Percentiles rank a stretch among this genome's conserved stretches.
Conservation (phyloP, 202 grass and related monocot species). For the Musa balbisiana region DNA sequence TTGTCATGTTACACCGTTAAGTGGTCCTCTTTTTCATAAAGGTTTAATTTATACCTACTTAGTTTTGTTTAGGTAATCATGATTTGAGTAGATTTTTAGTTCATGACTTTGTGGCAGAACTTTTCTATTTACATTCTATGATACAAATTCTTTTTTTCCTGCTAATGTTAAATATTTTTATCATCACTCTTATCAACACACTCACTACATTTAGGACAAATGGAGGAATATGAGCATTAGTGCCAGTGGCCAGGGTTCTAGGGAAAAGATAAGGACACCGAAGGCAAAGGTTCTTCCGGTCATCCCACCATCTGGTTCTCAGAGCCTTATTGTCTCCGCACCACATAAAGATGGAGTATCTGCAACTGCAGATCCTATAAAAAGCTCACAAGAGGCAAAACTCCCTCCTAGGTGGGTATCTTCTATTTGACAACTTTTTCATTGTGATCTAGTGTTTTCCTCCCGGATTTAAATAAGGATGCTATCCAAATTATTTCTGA, state of each 20-base stretch:
- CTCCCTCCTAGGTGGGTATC: constrained; percentile 39
- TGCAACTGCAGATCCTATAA: constrained; percentile 32
- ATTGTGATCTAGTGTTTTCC: not conserved
- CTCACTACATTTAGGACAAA: constrained; percentile 63
- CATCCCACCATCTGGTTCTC: constrained; percentile 27
- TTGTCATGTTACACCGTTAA: too few species aligned
- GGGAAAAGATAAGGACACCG: constrained; percentile 61
- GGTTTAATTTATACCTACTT: not conserved
- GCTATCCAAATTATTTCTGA: too few species aligned
- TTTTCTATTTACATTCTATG: too few species aligned
- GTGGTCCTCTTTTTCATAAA: not conserved
- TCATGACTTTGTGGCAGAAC: too few species aligned
- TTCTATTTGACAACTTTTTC: constrained; percentile 13
- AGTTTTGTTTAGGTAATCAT: not conserved
- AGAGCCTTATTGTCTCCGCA: constrained; percentile 22
- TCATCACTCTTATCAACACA: not conserved
- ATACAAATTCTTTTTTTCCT: too few species aligned
- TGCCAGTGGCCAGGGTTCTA: constrained; percentile 70
- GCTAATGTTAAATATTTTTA: too few species aligned
- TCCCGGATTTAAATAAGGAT: not conserved
- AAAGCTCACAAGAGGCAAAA: constrained; percentile 40
- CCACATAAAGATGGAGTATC: constrained; percentile 31
- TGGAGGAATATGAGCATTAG: constrained; percentile 99
- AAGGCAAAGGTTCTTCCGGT: constrained; percentile 40
- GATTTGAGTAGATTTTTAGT: too few species aligned